These are phyloP conservation scores for Aplosporella prunicola DNA, from an alignment of 2,329 filamentous ascomycete species.

Conservation along the genomic window DNA sequence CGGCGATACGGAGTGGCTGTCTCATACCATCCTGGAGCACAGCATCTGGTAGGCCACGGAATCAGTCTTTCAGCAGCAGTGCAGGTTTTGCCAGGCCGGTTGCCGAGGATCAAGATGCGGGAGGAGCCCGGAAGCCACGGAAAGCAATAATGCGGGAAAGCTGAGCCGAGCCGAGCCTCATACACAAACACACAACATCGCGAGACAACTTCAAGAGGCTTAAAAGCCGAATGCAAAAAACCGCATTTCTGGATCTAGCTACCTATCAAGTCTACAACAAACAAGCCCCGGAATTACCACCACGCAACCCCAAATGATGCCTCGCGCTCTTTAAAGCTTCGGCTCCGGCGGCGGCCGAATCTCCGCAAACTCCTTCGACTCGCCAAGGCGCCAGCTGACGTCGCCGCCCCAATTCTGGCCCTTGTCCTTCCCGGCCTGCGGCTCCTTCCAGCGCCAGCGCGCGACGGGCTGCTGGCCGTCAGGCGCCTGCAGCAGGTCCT, in stretches of 20 bases:
- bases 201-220: too few species aligned
- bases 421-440: conserved; percentile 16
- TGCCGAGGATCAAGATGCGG: too few species aligned
- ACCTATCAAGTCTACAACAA: too few species aligned
- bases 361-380: conserved; percentile 18
- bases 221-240: too few species aligned
- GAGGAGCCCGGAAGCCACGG: too few species aligned
- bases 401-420: conserved; percentile 34
- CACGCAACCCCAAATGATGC: too few species aligned
- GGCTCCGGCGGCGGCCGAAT: conserved; percentile 10
- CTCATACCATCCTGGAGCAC: conserved; percentile 38
- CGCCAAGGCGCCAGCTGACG: conserved; percentile 41
- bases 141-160: too few species aligned
- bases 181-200: too few species aligned
- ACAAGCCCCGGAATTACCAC: too few species aligned
- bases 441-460: conserved; percentile 46
- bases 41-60: conserved; percentile 33
- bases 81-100: too few species aligned
- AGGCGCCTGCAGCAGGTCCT: conserved; percentile 33
- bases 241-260: too few species aligned
- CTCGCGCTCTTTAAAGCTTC: conserved; percentile 15
- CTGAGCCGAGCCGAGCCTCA: too few species aligned
- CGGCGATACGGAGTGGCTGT: conserved; percentile 38
- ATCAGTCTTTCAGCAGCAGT: background rate
- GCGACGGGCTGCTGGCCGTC: conserved; percentile 34